Base-by-base conservation (phyloP, 2,329 filamentous ascomycete genomes). In the Diaporthe capsici region DNA sequence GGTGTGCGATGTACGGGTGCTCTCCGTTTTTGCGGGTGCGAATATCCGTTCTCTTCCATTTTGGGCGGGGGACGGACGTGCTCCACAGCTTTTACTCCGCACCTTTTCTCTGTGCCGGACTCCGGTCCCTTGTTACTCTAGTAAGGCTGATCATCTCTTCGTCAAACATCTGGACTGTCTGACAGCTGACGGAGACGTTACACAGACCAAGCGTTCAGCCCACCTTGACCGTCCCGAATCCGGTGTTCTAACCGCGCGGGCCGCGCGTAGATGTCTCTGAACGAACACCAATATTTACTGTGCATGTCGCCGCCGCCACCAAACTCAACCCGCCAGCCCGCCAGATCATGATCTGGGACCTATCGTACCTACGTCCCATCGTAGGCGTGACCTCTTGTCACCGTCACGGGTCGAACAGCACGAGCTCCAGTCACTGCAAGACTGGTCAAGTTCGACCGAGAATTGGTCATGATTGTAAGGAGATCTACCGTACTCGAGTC, bases 401-500 rank as follows among this genome's bases (percentile, higher is more conserved):
- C 75, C 76, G 39, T n/a, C 78, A 28, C 80, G 82, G 63, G 71
- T 82, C 47, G 81, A 82, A 71, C 73, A 76, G 2, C 76, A 79
- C 68, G 80, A 82, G 73, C 75, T 77, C 25, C 77, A 80, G 39
- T 78, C 80, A 17, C 73, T 82, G 15, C 75, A 71, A 25, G 79
- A 82, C 20, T 82, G 80, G 81, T 80, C 81, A 47, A 71, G 72
- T 25, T 77, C 80, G 7, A 72, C 72, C 15, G 77, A 76, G 6
- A 79, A 82, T 53, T 83, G 82, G 80, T 81, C 79, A 9, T 80
- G 81, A 71, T 67, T 82, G 81, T 82, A 58, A 20, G 7, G 39
- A 53, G 22, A 20, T 37, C 12, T 39, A 53, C 6, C n/a, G 10
- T 74, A 58, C 47, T 53, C 47, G 34, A 55, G n/a, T 42, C 57